A percentile compares a stretch with the other conserved stretches of the same genome.
Evolutionary conservation across 176 grass and related monocot genomes (phyloP).

Genomic region (Carex cristatella): DNA sequence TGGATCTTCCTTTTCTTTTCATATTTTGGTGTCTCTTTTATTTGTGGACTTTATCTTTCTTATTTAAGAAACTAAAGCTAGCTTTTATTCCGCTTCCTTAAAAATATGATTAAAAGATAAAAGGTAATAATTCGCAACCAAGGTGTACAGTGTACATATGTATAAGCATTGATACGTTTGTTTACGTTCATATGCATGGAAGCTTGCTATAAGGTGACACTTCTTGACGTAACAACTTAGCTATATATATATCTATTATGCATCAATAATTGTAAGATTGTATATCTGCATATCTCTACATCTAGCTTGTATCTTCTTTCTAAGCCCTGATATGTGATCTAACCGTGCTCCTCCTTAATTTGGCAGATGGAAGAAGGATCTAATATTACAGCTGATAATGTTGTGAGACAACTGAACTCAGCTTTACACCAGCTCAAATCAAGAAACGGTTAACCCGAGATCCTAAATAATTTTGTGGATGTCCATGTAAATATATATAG

Average conservation of each 20-base stretch:
- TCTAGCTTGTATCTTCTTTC: background rate
- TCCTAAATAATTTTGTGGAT: background rate
- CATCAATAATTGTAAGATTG: background rate
- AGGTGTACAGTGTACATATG: background rate
- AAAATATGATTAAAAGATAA: background rate
- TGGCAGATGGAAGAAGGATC: slow-evolving; percentile 50
- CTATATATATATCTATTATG: background rate
- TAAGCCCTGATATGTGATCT: background rate
- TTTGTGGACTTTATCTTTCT: background rate
- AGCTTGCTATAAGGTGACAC: background rate
- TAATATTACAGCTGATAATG: slow-evolving; percentile 36
- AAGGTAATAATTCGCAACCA: background rate
- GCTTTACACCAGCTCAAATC: slow-evolving; percentile 27
- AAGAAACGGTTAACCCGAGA: background rate
- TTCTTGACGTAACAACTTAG: background rate
- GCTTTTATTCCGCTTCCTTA: background rate
- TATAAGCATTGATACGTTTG: background rate
- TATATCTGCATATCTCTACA: background rate
- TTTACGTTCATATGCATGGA: background rate
- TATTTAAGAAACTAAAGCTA: background rate
- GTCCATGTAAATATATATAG: background rate
- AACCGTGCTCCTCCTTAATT: background rate
- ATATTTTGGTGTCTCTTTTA: background rate
- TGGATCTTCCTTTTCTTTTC: background rate
- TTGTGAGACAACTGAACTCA: slow-evolving; percentile 47